Evolutionary conservation across 1,284 basidiomycete genomes (phyloP).

Genomic region (Cryptococcus deneoformans): DNA sequence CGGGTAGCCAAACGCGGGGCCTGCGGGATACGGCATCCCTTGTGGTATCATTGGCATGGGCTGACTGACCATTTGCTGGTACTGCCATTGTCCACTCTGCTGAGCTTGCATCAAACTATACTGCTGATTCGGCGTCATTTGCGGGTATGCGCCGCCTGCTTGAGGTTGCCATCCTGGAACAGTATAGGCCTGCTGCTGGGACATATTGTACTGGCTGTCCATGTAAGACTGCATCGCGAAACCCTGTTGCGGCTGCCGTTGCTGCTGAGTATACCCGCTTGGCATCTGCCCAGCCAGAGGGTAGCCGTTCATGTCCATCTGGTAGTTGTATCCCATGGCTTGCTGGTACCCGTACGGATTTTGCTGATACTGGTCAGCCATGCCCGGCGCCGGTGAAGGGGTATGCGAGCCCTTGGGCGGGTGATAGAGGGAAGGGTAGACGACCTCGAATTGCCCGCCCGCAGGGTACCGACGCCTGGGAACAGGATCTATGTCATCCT

Average conservation of each 20-base stretch:
- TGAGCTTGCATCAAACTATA: conserved; percentile 7
- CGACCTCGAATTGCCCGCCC: conserved; percentile 21
- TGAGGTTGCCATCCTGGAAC: not conserved
- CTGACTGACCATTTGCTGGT: conserved; percentile 10
- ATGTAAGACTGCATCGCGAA: not conserved
- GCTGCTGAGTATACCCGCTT: not conserved
- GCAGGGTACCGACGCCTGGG: conserved; percentile 23
- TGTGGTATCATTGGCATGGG: conserved; percentile 41
- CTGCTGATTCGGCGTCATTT: conserved; percentile 3
- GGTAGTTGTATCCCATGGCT: conserved; percentile 11
- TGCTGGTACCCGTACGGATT: conserved; percentile 8
- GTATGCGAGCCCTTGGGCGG: conserved; percentile 7
- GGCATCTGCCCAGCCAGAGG: conserved; percentile 1
- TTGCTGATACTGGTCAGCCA: not conserved
- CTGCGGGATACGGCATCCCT: conserved; percentile 26
- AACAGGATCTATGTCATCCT: conserved; percentile 40
- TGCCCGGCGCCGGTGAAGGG: not conserved
- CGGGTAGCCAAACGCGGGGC: conserved; percentile 8
- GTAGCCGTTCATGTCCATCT: conserved; percentile 12
- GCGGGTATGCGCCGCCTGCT: not conserved
- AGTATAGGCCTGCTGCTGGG: not conserved
- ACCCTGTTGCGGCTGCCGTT: conserved; percentile 1
- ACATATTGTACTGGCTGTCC: not conserved
- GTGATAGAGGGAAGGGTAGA: conserved; percentile 39
- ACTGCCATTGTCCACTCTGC: conserved; percentile 10